phyloP scores from a whole-genome alignment of 1,284 basidiomycete species.

The Peniophora sp. region DNA sequence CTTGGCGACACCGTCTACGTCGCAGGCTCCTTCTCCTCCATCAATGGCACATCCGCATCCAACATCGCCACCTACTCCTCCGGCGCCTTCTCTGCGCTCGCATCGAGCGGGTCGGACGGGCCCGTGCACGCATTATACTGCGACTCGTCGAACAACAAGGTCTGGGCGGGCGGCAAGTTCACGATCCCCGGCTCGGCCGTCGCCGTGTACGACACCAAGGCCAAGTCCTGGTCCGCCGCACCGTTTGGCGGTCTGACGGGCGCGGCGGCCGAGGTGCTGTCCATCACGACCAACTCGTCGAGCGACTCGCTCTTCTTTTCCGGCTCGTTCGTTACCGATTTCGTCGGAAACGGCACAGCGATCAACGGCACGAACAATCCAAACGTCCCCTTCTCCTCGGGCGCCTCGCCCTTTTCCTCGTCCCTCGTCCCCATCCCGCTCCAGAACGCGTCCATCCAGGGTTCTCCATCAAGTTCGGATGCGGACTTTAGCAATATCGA shows the following conservation, averaged over 20 bases:
- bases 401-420: conserved; percentile 81
- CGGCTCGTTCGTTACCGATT: conserved; percentile 78
- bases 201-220: conserved; percentile 69
- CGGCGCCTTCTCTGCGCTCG: conserved; percentile 51
- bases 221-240: conserved; percentile 64
- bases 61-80: conserved; percentile 73
- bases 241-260: conserved; percentile 83
- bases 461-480: conserved; percentile 62
- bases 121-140: conserved; percentile 76
- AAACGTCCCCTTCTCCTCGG: conserved; percentile 66
- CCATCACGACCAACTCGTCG: conserved; percentile 72
- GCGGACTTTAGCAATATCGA: conserved; percentile 62
- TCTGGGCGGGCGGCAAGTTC: conserved; percentile 88
- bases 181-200: conserved; percentile 64
- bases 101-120: conserved; percentile 60
- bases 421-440: conserved; percentile 87
- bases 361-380: conserved; percentile 65
- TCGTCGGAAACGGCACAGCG: conserved; percentile 47
- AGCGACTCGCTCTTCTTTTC: conserved; percentile 76
- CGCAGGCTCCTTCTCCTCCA: conserved; percentile 69
- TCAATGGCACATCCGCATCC: conserved; percentile 44
- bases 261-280: conserved; percentile 56
- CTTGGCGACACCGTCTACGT: conserved; percentile 62
- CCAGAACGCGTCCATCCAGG: conserved; percentile 55
- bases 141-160: conserved; percentile 57